Base-by-base conservation (phyloP, 768 basidiomycete genomes). In the Gautieria morchelliformis region DNA sequence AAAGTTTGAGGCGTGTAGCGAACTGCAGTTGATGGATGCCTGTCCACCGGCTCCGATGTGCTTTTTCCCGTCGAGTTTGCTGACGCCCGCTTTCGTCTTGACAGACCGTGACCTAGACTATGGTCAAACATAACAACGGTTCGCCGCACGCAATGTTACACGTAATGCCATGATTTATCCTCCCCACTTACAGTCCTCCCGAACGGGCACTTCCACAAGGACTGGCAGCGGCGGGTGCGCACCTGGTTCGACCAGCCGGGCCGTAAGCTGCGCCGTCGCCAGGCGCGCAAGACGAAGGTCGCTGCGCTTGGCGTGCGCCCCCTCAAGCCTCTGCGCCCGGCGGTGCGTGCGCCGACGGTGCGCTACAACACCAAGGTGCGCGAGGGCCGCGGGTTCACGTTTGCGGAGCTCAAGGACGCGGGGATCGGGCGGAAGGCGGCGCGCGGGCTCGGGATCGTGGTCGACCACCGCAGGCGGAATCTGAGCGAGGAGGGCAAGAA, bases 221-320 rank as follows among this genome's bases (percentile, higher is more conserved):
- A 98, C 73, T 98, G 94, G 94, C 95, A 98, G 74, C 81, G 85
- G 69, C 88, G 87, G 63, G 93, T 95, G 66, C 87, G 87, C 74
- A 95, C 92, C 69, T 93, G 94, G 94, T 98, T 98, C 72, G 89
- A 98, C 79, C 96, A 99, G 76, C 93, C 96, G 58, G 95, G 94
- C 50, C 89, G 90, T 71, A 98, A 98, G 78, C 88, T 93, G 72
- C 89, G 91, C 72, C 82, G 96, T 71, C 89, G 96, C 71, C 84
- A 78, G 48, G 92, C 93, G 45, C 90, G 96, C 75, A 87, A 92
- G 74, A 76, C 78, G 65, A 98, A 96, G 78, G 92, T 93, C 58
- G 82, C 92, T 47, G 71, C 83, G 60, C 87, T 96, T 58, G 96
- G 96, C 65, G 90, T 93, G 62, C 90, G 92, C 68, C 96, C 91